Evolutionary conservation across 768 basidiomycete genomes (phyloP), one percentile per base, ranked within the genome.

Genomic region (Amyloporia xantha): DNA sequence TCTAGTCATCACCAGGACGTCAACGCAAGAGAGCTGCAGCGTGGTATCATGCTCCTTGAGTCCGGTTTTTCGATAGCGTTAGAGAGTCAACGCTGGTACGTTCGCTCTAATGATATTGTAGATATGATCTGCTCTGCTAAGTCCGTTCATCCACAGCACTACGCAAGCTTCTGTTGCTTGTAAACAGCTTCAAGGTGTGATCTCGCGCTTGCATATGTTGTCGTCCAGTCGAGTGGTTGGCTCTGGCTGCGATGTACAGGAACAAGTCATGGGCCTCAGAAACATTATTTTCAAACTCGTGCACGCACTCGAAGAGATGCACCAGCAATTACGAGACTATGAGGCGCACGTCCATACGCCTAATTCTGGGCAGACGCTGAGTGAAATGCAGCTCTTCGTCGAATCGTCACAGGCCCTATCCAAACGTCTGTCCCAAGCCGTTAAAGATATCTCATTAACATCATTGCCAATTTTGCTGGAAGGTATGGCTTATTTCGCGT

Each of bases 1-100:
- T 69, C 76, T 5, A 64, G 72, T 40, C 95, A 97, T 64, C 88
- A 93, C 61, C 62, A 74, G 0, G 96, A 98, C 60, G 58, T 98
- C 41, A 75, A 79, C 9, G 91, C 90, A n/a, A 83, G 86, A 12
- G 95, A 98, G 51, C 70, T 97, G 15, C 84, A 85, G 59, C 77
- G 91, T 52, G 89, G 85, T 5, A 64, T 87, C 15, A 81, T 78
- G 54, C 76, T 87, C 49, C 73, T 91, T 4, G 92, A 97, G 64
- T 91, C 85, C 36, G 76, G 81, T 2, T 85, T 91, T 62, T 75
- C 74, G 3, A 66, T 84, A 41, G 85, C 85, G 1, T 55, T 93
- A 13, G 74, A 76, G 30, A 63, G 78, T 24, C 72, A 91, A 61
- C 65, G 76, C 26, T 65, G 75, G 93, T 93, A 63, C 66, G 82